Evolutionary conservation across 2,329 filamentous ascomycete genomes (phyloP).

Genomic region (Aspergillus spinulosporus): DNA sequence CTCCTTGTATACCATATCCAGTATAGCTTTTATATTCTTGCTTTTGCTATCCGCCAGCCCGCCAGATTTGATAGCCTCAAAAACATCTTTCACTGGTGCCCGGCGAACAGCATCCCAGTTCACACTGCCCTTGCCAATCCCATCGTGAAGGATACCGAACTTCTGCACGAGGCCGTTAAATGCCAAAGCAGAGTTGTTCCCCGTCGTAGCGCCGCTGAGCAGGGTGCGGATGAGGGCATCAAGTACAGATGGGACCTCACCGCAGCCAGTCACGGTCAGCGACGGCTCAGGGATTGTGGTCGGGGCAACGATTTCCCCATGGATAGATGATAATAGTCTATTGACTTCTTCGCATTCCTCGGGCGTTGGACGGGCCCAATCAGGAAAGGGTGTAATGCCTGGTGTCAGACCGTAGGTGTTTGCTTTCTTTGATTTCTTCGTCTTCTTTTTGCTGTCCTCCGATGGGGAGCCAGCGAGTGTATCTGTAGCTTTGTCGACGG

Average conservation of each 20-base stretch:
- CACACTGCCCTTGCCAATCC: constrained; percentile 69
- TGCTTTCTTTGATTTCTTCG: constrained; percentile 20
- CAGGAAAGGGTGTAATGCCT: constrained; percentile 63
- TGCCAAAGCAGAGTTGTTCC: constrained; percentile 63
- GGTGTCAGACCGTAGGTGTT: constrained; percentile 56
- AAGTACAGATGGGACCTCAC: constrained; percentile 65
- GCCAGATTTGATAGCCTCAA: constrained; percentile 67
- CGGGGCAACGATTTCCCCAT: constrained; percentile 66
- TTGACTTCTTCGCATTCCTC: constrained; percentile 71
- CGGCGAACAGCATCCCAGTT: constrained; percentile 71
- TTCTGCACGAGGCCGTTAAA: constrained; percentile 64
- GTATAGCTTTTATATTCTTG: constrained; percentile 69
- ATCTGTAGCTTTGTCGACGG: constrained; percentile 24
- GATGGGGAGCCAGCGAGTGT: neutral
- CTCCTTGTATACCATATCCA: constrained; percentile 70
- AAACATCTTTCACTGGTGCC: constrained; percentile 61
- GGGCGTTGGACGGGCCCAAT: constrained; percentile 63
- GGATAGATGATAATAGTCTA: constrained; percentile 62
- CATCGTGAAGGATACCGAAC: constrained; percentile 64
- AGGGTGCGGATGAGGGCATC: constrained; percentile 64
- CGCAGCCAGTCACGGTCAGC: constrained; percentile 68
- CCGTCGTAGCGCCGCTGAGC: constrained; percentile 62
- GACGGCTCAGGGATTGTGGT: constrained; percentile 68
- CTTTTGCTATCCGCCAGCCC: constrained; percentile 72
- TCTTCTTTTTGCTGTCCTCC: neutral